Conservation (phyloP, 345 rosid genomes). For the Physaria fendleri region DNA sequence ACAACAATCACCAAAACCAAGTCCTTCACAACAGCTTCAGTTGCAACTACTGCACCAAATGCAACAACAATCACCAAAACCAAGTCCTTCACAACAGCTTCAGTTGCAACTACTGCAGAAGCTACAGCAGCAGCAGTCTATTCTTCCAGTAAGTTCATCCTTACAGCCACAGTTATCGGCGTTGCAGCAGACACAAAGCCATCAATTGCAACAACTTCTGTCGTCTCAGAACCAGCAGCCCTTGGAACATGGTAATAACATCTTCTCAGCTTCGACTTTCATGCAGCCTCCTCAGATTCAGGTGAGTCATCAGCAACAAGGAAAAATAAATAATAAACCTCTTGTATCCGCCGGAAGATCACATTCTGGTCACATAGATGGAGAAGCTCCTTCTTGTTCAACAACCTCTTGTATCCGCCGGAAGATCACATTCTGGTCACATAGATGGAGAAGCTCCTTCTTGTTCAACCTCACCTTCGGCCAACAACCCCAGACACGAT, state of each 20-base stretch:
- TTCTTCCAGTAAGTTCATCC: constrained; percentile 46
- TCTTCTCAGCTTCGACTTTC: constrained; percentile 48
- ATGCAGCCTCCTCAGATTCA: constrained; percentile 56
- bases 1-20: too few species aligned
- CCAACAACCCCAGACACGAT: constrained; percentile 61
- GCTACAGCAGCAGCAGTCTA: constrained; percentile 59
- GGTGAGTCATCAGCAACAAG: constrained; percentile 51
- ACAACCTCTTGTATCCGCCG: constrained; percentile 21
- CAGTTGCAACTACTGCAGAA: constrained; percentile 70
- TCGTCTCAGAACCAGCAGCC: constrained; percentile 50
- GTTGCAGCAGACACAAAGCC: constrained; percentile 64
- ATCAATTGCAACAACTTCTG: constrained; percentile 44
- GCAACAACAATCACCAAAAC: constrained; percentile 49
- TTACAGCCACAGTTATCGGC: constrained; percentile 54
- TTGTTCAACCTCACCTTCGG: constrained; percentile 94
- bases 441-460: too few species aligned
- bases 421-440: too few species aligned
- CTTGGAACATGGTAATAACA: constrained; percentile 42
- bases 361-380: constrained; percentile 68
- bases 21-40: too few species aligned
- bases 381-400: constrained; percentile 89
- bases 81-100: constrained; percentile 61
- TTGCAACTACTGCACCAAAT: too few species aligned
- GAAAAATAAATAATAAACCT: constrained; percentile 40
- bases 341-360: constrained; percentile 38